Evolutionary conservation across 441 rosid species (phyloP), one percentile per base, ranked within the genome.

Genomic region (Pelargonium cotyledonis): DNA sequence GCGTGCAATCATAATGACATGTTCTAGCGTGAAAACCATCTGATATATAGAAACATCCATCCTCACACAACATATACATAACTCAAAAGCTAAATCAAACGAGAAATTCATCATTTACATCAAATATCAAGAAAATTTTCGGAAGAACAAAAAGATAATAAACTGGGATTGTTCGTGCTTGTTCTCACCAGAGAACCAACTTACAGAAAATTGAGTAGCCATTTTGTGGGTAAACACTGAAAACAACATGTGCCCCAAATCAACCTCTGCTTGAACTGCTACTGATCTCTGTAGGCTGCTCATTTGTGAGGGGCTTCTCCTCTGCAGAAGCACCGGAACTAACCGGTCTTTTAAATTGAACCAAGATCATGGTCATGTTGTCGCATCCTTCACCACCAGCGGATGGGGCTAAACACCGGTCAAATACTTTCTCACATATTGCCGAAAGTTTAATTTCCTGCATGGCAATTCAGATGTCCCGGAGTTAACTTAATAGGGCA

Each of bases 371-470:
- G 49, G 91, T 80, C 89, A 85, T 87, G 77, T 87, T 83, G 70
- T 85, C 91, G 31, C 91, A 83, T 68, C 89, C 91, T 79, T 87
- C 91, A 0, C 86, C 84, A 64, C 87, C 83, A 46, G 85, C 82
- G 26, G 80, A 61, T 14, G 91, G 89, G 58, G 91, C 82, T 75
- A 75, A 72, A 76, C 89, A 86, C 71, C 79, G 73, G 18, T 85
- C 87, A 29, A 85, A 80, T 65, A 86, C 87, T 75, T 69, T 86
- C 80, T 86, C 89, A 19, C 91, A 85, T 55, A 83, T 68, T 5
- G 67, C 71, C 15, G 89, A 74, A 26, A 86, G 86, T 68, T 83
- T 83, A 66, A 68, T 78, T 82, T 82, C 79, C 91, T 82, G 84
- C 71, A 72, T 9, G 21, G 9, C 65, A 5, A 0, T 18, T 35